Evolutionary conservation across 768 basidiomycete genomes (phyloP).

Genomic region (Tylopilus plumbeoviolaceoides): DNA sequence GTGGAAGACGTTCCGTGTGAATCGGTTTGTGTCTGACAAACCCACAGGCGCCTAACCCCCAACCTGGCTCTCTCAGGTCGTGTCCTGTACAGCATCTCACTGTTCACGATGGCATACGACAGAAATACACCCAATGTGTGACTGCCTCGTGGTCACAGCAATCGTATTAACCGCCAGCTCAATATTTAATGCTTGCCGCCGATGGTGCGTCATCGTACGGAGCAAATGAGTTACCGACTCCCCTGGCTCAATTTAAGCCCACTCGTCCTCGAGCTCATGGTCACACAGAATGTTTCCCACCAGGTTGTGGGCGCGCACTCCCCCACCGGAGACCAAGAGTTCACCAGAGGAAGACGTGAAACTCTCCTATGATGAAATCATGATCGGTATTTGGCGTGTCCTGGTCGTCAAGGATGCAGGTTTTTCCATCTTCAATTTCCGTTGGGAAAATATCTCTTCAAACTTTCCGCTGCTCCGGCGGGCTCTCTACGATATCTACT

Average conservation of each 20-base stretch:
- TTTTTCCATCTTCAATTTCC: constrained; percentile 5
- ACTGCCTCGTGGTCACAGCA: too few relatives aligned
- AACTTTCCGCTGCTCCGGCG: constrained; percentile 8
- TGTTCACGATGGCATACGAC: too few relatives aligned
- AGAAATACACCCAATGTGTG: too few relatives aligned
- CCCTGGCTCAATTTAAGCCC: background rate
- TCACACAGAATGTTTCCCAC: background rate
- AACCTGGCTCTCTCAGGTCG: too few relatives aligned
- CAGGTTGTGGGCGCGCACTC: background rate
- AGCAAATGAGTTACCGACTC: background rate
- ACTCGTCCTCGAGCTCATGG: background rate
- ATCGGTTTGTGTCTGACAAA: too few relatives aligned
- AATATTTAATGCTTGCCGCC: too few relatives aligned
- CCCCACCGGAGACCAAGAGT: background rate
- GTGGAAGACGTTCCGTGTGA: too few relatives aligned
- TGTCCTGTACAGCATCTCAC: too few relatives aligned
- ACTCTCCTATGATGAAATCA: constrained; percentile 8
- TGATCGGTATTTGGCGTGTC: constrained; percentile 25
- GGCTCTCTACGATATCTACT: constrained; percentile 21
- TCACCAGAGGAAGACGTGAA: background rate
- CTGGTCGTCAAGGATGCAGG: constrained; percentile 12
- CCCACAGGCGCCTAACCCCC: too few relatives aligned
- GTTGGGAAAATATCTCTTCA: constrained; percentile 3
- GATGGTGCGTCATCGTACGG: background rate
- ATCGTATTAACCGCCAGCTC: too few relatives aligned